Evolutionary conservation across 257 asterid genomes (phyloP).

Genomic region (Nicotiana knightiana): DNA sequence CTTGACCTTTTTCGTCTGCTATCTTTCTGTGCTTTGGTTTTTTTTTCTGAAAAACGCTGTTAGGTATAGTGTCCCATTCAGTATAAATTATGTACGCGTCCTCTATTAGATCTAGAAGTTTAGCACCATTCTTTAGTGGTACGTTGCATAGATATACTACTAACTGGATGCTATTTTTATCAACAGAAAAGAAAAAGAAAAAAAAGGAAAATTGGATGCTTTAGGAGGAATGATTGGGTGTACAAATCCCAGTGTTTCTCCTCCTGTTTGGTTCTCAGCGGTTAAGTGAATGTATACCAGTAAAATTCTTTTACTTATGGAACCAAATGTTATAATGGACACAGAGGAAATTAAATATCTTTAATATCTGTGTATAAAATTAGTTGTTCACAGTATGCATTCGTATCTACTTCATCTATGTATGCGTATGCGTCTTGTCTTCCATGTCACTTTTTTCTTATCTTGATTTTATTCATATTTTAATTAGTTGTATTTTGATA

Average conservation of each 20-base stretch:
- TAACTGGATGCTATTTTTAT: neutral
- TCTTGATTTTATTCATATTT: neutral
- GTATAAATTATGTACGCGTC: neutral
- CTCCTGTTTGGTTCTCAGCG: neutral
- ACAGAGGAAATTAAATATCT: neutral
- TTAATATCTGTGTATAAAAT: neutral
- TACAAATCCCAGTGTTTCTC: neutral
- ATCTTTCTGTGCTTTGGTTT: neutral
- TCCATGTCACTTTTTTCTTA: neutral
- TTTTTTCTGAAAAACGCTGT: neutral
- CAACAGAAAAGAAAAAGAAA: neutral
- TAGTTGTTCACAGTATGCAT: neutral
- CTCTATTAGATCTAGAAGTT: neutral
- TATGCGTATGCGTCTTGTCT: neutral
- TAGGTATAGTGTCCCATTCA: neutral
- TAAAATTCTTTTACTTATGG: neutral
- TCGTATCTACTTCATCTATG: neutral
- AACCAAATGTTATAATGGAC: neutral
- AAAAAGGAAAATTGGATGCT: too few relatives aligned
- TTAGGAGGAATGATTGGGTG: too few relatives aligned
- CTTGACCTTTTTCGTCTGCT: neutral
- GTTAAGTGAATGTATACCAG: neutral
- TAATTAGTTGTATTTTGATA: neutral
- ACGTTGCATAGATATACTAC: neutral
- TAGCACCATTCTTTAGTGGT: neutral